Conservation (phyloP, 331 rosid species). For the Acacia concinna region DNA sequence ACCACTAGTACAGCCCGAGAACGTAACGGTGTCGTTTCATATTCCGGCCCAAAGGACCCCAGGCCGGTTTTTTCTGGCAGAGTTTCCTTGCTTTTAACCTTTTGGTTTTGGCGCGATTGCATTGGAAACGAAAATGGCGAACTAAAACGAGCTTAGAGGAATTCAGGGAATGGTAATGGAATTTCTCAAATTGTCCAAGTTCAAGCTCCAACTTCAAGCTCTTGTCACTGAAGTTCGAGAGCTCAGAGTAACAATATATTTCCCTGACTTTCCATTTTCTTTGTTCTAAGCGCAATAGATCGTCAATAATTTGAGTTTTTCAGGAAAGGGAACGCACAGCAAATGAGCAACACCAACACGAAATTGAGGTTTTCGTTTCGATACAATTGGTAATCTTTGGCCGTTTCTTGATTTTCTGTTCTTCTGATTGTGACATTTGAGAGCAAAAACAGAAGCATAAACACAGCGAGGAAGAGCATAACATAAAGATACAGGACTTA, state of each 20-base stretch:
- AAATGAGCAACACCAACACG: slow-evolving; percentile 47
- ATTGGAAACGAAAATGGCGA: neutral
- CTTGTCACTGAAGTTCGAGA: slow-evolving; percentile 66
- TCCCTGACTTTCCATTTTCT: slow-evolving; percentile 10
- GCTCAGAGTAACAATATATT: slow-evolving; percentile 53
- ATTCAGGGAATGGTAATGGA: slow-evolving; percentile 44
- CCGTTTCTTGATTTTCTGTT: neutral
- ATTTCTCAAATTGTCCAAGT: slow-evolving; percentile 67
- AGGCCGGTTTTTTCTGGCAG: neutral
- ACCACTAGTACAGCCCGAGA: neutral
- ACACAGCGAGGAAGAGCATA: slow-evolving; percentile 62
- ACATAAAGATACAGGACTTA: slow-evolving; percentile 56
- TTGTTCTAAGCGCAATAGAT: neutral
- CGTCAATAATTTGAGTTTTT: slow-evolving; percentile 25
- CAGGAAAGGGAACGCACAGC: slow-evolving; percentile 76
- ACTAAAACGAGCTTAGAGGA: neutral
- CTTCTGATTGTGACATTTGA: slow-evolving; percentile 22
- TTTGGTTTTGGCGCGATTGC: neutral
- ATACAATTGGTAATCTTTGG: neutral
- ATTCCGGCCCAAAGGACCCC: neutral
- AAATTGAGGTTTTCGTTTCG: slow-evolving; percentile 51
- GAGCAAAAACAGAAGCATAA: slow-evolving; percentile 58
- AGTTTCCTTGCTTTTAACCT: neutral
- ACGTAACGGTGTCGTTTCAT: slow-evolving; percentile 20
- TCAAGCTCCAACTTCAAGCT: slow-evolving; percentile 71